phyloP scores from a whole-genome alignment of 1,284 basidiomycete genomes.

The Phellopilus nigrolimitatus region DNA sequence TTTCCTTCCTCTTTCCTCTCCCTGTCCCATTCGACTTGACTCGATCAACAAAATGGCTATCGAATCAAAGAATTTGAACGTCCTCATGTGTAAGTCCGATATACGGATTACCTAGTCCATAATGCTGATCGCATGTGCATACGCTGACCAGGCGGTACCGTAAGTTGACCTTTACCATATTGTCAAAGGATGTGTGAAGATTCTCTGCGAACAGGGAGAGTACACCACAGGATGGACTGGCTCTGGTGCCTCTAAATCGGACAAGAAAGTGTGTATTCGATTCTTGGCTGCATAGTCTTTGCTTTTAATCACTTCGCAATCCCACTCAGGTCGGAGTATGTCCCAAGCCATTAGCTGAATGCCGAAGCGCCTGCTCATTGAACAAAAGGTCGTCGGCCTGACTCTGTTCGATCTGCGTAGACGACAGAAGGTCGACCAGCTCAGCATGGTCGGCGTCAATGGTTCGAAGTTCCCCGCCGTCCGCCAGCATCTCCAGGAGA shows the following conservation, averaged over 20 bases:
- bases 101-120: background rate
- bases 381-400: conserved; percentile 74
- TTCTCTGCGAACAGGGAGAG: conserved; percentile 52
- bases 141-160: conserved; percentile 53
- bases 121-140: background rate
- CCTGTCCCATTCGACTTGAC: background rate
- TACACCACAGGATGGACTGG: conserved; percentile 94
- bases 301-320: conserved; percentile 1
- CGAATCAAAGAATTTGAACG: conserved; percentile 45
- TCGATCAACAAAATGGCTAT: conserved; percentile 4
- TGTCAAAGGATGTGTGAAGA: background rate
- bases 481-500: conserved; percentile 74
- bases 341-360: conserved; percentile 15
- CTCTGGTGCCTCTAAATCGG: conserved; percentile 86
- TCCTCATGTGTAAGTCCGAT: conserved; percentile 64
- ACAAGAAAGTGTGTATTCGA: conserved; percentile 70
- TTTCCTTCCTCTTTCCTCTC: background rate
- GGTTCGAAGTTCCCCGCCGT: conserved; percentile 86
- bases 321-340: conserved; percentile 59
- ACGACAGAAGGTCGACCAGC: conserved; percentile 73
- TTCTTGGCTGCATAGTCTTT: background rate
- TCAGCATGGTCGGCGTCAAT: conserved; percentile 80
- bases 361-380: background rate
- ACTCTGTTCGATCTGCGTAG: conserved; percentile 88
- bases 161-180: conserved; percentile 29